phyloP scores from a whole-genome alignment of 108 stramenopile genomes.

The Pseudonitzschia pungens region DNA sequence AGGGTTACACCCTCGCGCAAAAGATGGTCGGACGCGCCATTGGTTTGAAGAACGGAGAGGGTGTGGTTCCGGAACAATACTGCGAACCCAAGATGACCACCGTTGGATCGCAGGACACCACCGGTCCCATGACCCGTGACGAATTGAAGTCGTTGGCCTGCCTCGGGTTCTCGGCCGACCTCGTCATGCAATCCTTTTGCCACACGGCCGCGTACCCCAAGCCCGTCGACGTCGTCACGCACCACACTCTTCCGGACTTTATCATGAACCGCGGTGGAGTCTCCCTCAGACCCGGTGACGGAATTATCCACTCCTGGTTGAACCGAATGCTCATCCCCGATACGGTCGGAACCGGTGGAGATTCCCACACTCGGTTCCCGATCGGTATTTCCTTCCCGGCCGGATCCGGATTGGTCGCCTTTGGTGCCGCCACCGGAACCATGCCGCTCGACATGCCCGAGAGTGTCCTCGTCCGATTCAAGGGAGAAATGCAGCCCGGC shows the following conservation, averaged over 20 bases:
- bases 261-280: conserved; percentile 94
- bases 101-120: conserved; percentile 95
- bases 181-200: conserved; percentile 97
- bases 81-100: conserved; percentile 97
- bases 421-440: conserved; percentile 94
- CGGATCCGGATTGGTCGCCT: conserved; percentile 92
- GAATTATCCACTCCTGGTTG: conserved; percentile 97
- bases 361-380: conserved; percentile 96
- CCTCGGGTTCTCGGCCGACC: conserved; percentile 92
- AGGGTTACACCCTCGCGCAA: conserved; percentile 92
- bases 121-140: conserved; percentile 97
- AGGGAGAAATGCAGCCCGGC: conserved; percentile 92
- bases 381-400: conserved; percentile 96
- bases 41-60: conserved; percentile 66
- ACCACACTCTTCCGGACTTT: conserved; percentile 96
- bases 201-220: conserved; percentile 98
- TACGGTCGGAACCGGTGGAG: conserved; percentile 96
- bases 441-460: conserved; percentile 98
- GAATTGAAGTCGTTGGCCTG: conserved; percentile 92
- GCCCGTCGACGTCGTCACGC: conserved; percentile 95
- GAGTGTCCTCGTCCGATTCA: conserved; percentile 89
- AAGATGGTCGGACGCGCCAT: conserved; percentile 96
- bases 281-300: conserved; percentile 93
- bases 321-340: conserved; percentile 96
- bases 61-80: conserved; percentile 88